A percentile compares a stretch with the other conserved stretches of the same genome.
Conservation (phyloP, 176 grass and related monocot genomes). For the Eremochloa ophiuroides region DNA sequence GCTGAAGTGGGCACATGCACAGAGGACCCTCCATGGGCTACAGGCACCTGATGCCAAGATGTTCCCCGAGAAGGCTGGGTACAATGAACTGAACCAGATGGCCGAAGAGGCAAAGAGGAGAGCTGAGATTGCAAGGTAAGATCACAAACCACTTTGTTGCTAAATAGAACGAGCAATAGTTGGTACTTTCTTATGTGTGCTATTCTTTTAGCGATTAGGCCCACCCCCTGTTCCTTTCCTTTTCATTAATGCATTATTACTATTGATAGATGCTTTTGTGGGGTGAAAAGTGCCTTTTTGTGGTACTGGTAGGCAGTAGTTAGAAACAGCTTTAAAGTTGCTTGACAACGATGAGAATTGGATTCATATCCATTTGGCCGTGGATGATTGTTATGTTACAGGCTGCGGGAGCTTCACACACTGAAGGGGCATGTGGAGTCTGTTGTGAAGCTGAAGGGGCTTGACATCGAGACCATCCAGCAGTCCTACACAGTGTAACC, state of each 20-base stretch:
- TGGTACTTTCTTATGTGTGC: background rate
- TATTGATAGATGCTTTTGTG: background rate
- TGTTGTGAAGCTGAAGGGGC: conserved; percentile 66
- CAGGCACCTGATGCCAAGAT: conserved; percentile 12
- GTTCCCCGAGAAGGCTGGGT: conserved; percentile 38
- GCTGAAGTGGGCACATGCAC: background rate
- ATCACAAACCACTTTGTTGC: background rate
- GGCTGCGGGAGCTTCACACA: conserved; percentile 64
- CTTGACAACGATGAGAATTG: background rate
- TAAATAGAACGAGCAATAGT: background rate
- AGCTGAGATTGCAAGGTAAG: conserved; percentile 77
- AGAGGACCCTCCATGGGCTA: conserved; percentile 28
- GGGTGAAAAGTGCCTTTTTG: background rate
- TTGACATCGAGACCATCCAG: conserved; percentile 73
- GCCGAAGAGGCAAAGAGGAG: conserved; percentile 63
- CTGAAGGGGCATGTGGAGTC: conserved; percentile 77
- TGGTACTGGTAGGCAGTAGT: background rate
- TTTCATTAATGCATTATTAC: conserved; percentile 3
- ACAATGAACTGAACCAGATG: conserved; percentile 34
- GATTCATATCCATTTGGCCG: background rate
- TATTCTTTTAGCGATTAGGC: background rate
- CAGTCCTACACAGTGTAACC: conserved; percentile 68
- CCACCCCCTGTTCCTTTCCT: background rate
- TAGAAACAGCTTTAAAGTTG: background rate
- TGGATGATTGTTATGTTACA: conserved; percentile 13